Evolutionary conservation across 257 asterid species (phyloP), one percentile per base, ranked within the genome.

Genomic region (Gentiana dahurica): DNA sequence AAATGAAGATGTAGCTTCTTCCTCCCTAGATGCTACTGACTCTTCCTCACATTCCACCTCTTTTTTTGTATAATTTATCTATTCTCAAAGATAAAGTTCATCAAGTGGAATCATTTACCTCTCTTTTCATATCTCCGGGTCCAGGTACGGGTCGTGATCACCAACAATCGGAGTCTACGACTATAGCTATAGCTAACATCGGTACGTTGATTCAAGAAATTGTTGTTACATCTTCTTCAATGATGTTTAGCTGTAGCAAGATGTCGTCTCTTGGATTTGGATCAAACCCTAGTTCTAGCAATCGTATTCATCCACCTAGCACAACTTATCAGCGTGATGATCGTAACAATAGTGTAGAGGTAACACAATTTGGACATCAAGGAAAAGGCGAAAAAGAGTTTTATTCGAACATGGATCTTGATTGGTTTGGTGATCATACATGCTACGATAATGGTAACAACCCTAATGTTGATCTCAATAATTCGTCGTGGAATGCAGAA

Each of bases 171-270:
- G 81, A 77, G 74, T 71, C 94, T 39, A 74, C 77, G 39, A 70
- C 69, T 9, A 36, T 77, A 13, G 79, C 77, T 11, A 46, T 69
- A 3, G 82, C 95, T 3, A 75, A 77, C 32, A 67, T 85, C 71
- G 85, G 70, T 35, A 76, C 86, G 47, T 61, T 85, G 34, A 76
- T 89, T 65, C 95, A 89, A 77, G 97, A 89, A 70, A 89, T 86
- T 58, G 73, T 86, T 38, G 74, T 68, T 55, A 74, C 82, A 0
- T 81, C 97, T 0, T 83, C 94, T 3, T 79, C 95, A 2, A 76
- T 89, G 89, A 77, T 81, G 89, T 85, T 77, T 37, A 33, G 89
- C 9, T 83, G 89, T 24, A 24, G 24, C 61, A 95, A 89, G 53
- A 84, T 83, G 49, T 70, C 76, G 73, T 43, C 81, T 8, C 79